Base-by-base conservation (phyloP, 768 basidiomycete genomes). In the Trametes maxima region DNA sequence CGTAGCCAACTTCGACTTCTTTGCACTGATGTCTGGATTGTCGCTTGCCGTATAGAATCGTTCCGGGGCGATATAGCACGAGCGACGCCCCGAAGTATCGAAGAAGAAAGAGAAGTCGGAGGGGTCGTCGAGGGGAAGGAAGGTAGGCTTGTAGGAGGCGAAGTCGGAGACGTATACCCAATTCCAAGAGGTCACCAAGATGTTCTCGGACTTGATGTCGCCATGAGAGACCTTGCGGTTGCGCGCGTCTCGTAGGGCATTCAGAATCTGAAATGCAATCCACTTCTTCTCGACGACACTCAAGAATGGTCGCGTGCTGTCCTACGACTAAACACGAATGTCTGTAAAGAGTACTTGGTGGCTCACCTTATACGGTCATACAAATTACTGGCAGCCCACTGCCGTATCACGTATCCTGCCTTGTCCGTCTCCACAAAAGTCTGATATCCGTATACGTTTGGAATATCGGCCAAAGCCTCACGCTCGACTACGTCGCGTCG, bases 71-170 rank as follows among this genome's bases (percentile, higher is more conserved):
- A 99, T 79, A 69, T 98, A 98, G 73, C 97, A 99, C 1, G 93
- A 95, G 12, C 96, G 83, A 7, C 94, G 81, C 1, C 94, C 93
- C 13, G 93, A 94, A 4, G 94, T 94, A 74, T 99, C 97, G 74
- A 95, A 98, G 80, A 88, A 99, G 79, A 95, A 97, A 4, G 95
- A 95, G 74, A 98, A 99, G 76, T 96, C 95, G 8, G 95, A 87
- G 3, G 97, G 97, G 71, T 98, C 95, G 70, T 99, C 94, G 45
- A 98, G 82, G 0, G 97, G 97, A 12, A 99, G 85, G 73, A 87
- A 92, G 2, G 94, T 95, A 0, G 95, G 97, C 72, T 99, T 99
- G 83, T 92, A 95, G 6, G 85, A 77, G 0, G 95, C 92, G 72
- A 98, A 98, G 76, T 98, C 97, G 43, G 95, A 92, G 52, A 99